phyloP scores from a whole-genome alignment of 805 yeast genomes.

The Candida sakaeoensis region DNA sequence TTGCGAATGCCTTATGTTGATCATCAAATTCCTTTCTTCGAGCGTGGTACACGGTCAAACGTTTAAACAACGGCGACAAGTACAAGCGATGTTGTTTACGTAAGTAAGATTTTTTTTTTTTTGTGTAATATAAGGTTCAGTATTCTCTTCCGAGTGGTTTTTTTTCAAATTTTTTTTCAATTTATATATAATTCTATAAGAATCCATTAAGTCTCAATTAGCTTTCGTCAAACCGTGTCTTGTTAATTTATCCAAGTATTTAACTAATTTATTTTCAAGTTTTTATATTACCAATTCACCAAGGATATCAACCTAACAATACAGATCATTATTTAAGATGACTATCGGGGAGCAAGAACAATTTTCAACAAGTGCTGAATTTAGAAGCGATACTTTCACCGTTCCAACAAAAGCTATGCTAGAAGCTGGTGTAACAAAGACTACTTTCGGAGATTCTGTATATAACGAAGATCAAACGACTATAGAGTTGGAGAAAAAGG shows the following conservation, averaged over 20 bases:
- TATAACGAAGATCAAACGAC: slow-evolving; percentile 39
- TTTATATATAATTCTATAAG: too few relatives aligned
- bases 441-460: slow-evolving; percentile 42
- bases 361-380: slow-evolving; percentile 34
- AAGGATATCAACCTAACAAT: too few relatives aligned
- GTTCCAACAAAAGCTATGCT: slow-evolving; percentile 78
- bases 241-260: too few relatives aligned
- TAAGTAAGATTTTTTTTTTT: not conserved
- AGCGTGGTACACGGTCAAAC: too few relatives aligned
- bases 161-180: too few relatives aligned
- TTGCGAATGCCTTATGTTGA: slow-evolving; percentile 10
- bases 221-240: too few relatives aligned
- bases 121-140: not conserved
- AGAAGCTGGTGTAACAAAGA: slow-evolving; percentile 34
- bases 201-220: too few relatives aligned
- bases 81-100: not conserved
- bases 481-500: slow-evolving; percentile 28
- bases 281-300: not conserved
- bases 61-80: not conserved
- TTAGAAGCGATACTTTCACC: slow-evolving; percentile 76
- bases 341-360: slow-evolving; percentile 14
- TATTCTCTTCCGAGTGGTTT: not conserved
- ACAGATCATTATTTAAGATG: slow-evolving; percentile 7
- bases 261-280: too few relatives aligned
- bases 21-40: too few relatives aligned